phyloP scores from a whole-genome alignment of 257 asterid genomes.

The Forsythia suspensa region DNA sequence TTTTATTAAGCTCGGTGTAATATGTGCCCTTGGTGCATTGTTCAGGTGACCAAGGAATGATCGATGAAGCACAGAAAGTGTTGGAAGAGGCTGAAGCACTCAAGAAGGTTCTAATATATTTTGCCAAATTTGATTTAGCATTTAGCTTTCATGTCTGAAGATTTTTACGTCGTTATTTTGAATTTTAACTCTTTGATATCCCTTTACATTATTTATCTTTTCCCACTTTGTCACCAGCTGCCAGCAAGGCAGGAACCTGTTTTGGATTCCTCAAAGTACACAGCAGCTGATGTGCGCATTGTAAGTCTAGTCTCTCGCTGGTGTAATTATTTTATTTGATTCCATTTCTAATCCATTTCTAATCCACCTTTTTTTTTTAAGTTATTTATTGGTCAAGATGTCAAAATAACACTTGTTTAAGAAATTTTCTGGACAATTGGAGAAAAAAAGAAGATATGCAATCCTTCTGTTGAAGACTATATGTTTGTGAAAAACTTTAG shows the following conservation, averaged over 20 bases:
- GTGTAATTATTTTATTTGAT: background rate
- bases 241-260: conserved; percentile 74
- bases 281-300: conserved; percentile 90
- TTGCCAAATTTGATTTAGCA: conserved; percentile 12
- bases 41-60: conserved; percentile 85
- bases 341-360: background rate
- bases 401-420: no score
- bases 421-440: no score
- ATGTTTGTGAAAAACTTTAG: no score
- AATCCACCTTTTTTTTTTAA: background rate
- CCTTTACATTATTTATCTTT: no score
- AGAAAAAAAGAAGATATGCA: no score
- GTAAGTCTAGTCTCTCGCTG: conserved; percentile 44
- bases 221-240: conserved; percentile 38
- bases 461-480: no score
- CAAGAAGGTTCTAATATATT: conserved; percentile 53
- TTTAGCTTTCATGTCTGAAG: no score
- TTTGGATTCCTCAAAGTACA: conserved; percentile 72
- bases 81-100: conserved; percentile 95
- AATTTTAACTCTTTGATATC: no score
- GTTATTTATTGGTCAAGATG: background rate
- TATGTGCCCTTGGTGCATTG: conserved; percentile 16
- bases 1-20: no score
- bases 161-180: background rate
- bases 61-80: conserved; percentile 87